Conservation (phyloP, 2,329 filamentous ascomycete species). For the Aureobasidium lini region DNA sequence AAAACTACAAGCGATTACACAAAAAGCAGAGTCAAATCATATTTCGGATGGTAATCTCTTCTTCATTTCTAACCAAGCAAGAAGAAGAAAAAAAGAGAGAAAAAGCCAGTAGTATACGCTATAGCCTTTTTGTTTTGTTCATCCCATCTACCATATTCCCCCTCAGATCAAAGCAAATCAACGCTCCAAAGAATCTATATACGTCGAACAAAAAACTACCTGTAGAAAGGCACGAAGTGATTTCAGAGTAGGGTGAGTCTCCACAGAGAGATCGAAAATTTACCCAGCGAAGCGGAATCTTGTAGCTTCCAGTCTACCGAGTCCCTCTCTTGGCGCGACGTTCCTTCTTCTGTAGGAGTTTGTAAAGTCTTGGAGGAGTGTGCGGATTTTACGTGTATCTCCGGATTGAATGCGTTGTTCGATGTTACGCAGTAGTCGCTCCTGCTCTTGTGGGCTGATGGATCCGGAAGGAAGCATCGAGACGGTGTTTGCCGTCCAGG, state of each 20-base stretch:
- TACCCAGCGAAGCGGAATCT: conserved; percentile 65
- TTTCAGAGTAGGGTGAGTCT: no score
- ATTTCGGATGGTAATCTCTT: no score
- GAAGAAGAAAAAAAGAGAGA: no score
- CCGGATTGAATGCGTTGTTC: conserved; percentile 61
- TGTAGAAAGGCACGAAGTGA: background rate
- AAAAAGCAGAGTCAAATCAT: no score
- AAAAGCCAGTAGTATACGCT: no score
- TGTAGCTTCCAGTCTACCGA: conserved; percentile 78
- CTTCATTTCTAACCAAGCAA: no score
- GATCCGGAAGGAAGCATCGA: conserved; percentile 76
- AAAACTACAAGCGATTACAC: no score
- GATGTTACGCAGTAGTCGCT: conserved; percentile 73
- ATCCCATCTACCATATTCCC: no score
- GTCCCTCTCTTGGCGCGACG: conserved; percentile 85
- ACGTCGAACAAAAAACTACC: background rate
- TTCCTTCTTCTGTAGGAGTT: conserved; percentile 89
- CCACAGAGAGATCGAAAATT: background rate
- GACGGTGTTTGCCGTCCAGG: conserved; percentile 79
- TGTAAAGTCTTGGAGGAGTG: conserved; percentile 89
- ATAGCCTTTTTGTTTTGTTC: no score
- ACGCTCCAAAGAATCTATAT: background rate
- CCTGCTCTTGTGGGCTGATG: conserved; percentile 70
- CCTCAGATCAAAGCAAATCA: no score
- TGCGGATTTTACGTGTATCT: conserved; percentile 71